Percentiles rank a stretch among this genome's conserved stretches.
Evolutionary conservation across 176 grass and related monocot species (phyloP).

Genomic region (Zea mays): DNA sequence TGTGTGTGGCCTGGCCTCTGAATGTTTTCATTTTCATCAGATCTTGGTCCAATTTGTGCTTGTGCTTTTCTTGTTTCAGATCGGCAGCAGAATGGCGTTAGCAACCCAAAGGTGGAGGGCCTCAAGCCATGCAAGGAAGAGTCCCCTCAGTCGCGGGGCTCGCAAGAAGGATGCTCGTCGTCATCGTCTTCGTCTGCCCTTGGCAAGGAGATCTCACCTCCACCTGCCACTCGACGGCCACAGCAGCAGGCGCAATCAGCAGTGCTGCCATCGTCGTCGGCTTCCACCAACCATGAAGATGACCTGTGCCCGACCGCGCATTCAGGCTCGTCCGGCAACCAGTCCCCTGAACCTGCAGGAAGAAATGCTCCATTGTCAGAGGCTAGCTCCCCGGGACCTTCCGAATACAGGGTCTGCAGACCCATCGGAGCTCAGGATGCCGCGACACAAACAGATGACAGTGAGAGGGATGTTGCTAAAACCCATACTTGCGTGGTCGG

Average conservation of each 20-base stretch:
- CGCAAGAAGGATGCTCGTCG: slow-evolving; percentile 46
- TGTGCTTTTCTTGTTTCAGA: slow-evolving; percentile 28
- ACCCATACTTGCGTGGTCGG: neutral
- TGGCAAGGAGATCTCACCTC: slow-evolving; percentile 44
- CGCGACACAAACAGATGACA: slow-evolving; percentile 81
- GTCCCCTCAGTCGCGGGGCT: slow-evolving; percentile 49
- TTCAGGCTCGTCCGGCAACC: slow-evolving; percentile 53
- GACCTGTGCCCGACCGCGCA: slow-evolving; percentile 38
- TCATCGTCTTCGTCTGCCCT: slow-evolving; percentile 42
- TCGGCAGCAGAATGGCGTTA: slow-evolving; percentile 40
- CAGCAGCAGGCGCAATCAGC: slow-evolving; percentile 28
- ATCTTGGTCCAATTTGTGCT: slow-evolving; percentile 37
- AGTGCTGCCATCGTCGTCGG: slow-evolving; percentile 24
- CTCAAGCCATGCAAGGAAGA: slow-evolving; percentile 46
- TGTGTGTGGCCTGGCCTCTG: neutral
- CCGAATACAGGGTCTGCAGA: slow-evolving; percentile 66
- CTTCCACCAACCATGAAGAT: slow-evolving; percentile 49
- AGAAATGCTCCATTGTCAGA: slow-evolving; percentile 49
- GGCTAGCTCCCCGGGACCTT: slow-evolving; percentile 52
- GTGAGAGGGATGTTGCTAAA: slow-evolving; percentile 23
- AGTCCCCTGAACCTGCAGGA: slow-evolving; percentile 42
- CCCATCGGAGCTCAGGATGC: slow-evolving; percentile 65
- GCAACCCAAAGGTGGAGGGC: slow-evolving; percentile 42
- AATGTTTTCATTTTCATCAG: neutral
- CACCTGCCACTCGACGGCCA: slow-evolving; percentile 20